These are phyloP conservation scores for Sordariomycetes sp. DNA, from an alignment of 2,329 filamentous ascomycete species.

Conservation along the genomic window DNA sequence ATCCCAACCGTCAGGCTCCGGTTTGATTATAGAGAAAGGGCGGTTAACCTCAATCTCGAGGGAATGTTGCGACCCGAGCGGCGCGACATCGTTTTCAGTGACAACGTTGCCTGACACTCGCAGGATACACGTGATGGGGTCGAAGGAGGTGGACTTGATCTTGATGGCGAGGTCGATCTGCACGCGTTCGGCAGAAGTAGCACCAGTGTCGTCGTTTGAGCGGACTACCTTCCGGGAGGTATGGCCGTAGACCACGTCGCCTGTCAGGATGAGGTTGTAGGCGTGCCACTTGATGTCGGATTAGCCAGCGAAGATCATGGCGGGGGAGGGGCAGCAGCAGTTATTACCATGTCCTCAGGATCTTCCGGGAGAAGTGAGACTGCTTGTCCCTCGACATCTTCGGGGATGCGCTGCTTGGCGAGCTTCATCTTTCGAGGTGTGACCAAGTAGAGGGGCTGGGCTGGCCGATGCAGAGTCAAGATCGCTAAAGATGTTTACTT, in stretches of 20 bases:
- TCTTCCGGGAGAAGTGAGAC: conserved; percentile 34
- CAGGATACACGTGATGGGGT: conserved; percentile 43
- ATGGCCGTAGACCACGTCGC: conserved; percentile 44
- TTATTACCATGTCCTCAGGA: conserved; percentile 34
- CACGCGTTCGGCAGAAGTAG: conserved; percentile 31
- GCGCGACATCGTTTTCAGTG: conserved; percentile 42
- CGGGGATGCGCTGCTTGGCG: conserved; percentile 24
- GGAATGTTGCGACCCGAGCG: conserved; percentile 48
- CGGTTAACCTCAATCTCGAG: conserved; percentile 79
- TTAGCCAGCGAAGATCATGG: conserved; percentile 3
- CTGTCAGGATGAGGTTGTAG: conserved; percentile 48
- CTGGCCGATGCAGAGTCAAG: too few relatives aligned
- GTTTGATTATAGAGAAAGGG: conserved; percentile 82
- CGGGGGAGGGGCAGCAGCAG: conserved; percentile 6
- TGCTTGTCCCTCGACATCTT: conserved; percentile 28
- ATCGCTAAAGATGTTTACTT: too few relatives aligned
- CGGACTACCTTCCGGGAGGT: conserved; percentile 45
- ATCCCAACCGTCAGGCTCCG: conserved; percentile 76
- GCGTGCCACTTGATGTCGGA: conserved; percentile 45
- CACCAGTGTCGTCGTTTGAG: conserved; percentile 7
- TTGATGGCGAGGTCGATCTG: conserved; percentile 48
- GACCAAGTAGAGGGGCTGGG: too few relatives aligned
- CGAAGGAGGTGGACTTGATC: conserved; percentile 49
- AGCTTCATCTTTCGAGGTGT: conserved; percentile 36
- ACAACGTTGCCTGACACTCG: conserved; percentile 47